These are phyloP conservation scores for Spizellomyces punctatus DNA, from an alignment of 192 early-diverging fungal genomes.

Conservation along the genomic window DNA sequence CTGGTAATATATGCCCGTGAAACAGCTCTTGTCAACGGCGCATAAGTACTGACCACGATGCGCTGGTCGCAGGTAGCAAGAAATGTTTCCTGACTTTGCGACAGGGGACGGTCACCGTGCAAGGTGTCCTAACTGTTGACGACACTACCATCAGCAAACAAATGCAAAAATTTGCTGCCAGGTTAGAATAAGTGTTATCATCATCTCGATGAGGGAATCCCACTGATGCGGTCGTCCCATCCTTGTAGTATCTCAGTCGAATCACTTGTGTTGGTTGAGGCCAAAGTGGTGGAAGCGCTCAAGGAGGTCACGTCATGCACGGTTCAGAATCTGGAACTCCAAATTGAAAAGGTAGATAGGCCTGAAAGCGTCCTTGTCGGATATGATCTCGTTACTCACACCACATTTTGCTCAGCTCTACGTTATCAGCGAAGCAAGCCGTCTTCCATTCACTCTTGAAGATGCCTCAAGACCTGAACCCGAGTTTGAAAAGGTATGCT, in stretches of 20 bases:
- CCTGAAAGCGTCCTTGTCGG: constrained; percentile 4
- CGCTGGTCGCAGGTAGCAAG: constrained; percentile 61
- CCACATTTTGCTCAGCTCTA: constrained; percentile 45
- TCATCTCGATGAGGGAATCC: neutral
- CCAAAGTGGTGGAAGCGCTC: constrained; percentile 70
- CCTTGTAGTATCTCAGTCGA: constrained; percentile 74
- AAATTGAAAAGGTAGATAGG: constrained; percentile 63
- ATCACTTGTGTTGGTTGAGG: constrained; percentile 89
- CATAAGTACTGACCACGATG: neutral
- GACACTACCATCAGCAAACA: constrained; percentile 83
- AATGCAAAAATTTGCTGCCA: constrained; percentile 88
- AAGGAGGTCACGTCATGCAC: constrained; percentile 92
- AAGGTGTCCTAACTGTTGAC: constrained; percentile 79
- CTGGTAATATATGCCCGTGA: constrained; percentile 51
- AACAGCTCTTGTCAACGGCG: neutral
- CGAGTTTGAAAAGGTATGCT: constrained; percentile 71
- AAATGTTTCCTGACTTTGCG: constrained; percentile 92
- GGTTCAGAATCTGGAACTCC: constrained; percentile 89
- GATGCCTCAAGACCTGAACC: constrained; percentile 85
- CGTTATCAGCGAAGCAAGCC: constrained; percentile 74
- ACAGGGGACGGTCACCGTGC: constrained; percentile 84
- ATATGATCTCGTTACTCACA: neutral
- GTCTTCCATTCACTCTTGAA: constrained; percentile 90
- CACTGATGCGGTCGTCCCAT: neutral
- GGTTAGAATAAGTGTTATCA: constrained; percentile 41